phyloP scores from a whole-genome alignment of 2,329 filamentous ascomycete genomes.

The Ceratocystis albifundus region DNA sequence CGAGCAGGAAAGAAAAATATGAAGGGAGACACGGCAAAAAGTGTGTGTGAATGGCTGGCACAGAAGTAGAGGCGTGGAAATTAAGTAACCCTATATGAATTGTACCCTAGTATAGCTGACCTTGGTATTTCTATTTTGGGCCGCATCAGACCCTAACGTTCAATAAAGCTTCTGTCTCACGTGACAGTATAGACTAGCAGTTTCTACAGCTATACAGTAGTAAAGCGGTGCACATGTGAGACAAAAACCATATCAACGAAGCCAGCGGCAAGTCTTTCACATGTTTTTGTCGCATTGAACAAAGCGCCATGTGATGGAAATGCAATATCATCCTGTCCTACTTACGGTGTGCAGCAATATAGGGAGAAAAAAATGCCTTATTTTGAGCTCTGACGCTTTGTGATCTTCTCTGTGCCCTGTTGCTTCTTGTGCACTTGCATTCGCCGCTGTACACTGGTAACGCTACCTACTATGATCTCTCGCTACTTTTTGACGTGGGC shows the following conservation, averaged over 20 bases:
- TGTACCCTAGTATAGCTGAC: neutral
- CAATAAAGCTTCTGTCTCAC: neutral
- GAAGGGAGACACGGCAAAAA: neutral
- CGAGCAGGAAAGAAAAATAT: neutral
- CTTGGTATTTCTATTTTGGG: neutral
- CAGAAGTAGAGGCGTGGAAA: neutral
- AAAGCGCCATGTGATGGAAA: neutral
- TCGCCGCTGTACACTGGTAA: neutral
- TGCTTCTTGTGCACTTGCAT: neutral
- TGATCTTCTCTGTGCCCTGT: too few species aligned
- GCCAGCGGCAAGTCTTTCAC: neutral
- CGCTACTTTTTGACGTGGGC: too few species aligned
- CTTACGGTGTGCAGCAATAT: neutral
- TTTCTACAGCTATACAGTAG: too few species aligned
- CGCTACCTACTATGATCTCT: neutral
- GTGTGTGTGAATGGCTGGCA: too few species aligned
- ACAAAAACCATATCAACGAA: too few species aligned
- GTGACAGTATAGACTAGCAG: neutral
- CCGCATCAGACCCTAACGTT: neutral
- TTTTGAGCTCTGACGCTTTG: too few species aligned
- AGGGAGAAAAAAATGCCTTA: neutral
- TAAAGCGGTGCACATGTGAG: too few species aligned
- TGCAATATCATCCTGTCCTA: constrained; percentile 1
- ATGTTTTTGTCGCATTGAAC: neutral
- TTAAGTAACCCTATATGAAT: neutral